Evolutionary conservation across 1,284 basidiomycete genomes (phyloP), one percentile per base, ranked within the genome.

Genomic region (Mycena sp.): DNA sequence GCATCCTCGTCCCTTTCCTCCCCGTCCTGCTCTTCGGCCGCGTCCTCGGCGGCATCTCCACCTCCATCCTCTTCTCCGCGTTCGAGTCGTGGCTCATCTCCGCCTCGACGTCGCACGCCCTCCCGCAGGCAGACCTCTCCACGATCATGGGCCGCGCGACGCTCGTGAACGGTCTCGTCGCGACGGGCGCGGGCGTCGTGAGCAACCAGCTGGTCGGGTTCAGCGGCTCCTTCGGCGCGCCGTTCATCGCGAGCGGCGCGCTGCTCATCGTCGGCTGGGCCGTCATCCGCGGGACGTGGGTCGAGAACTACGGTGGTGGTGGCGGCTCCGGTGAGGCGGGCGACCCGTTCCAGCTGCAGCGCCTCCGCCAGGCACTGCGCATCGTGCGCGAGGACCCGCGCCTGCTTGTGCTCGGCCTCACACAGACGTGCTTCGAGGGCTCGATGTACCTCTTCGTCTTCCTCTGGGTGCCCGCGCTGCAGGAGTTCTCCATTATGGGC

Each of bases 391-490:
- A 89, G 16, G 90, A 92, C 70, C 81, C 85, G 0, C 73, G 85
- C 25, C 80, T 92, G 16, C 76, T 91, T 60, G 83, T 84, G n/a
- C 82, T 92, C n/a, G 88, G 89, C 16, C 76, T 91, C 54, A 87
- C 87, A 0, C 90, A 92, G 72, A 92, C 90, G 0, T 89, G 88
- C 72, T 92, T 92, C 71, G 90, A 92, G 71, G 90, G 90, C 1
- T 90, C 88, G 6, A 90, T 92, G 90, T 92, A 92, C 74, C 83
- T 92, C 61, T 92, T 92, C 75, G 91, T 92, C 67, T 92, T 92
- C 77, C 81, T 90, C 64, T 92, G 90, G 90, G 91, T 92, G 0
- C 90, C 90, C 0, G 82, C 86, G 1, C 78, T 92, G 10, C 89
- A 92, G 75, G 87, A 90, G 71, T 77, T 78, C n/a, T 80, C 86